A percentile compares a stretch with the other conserved stretches of the same genome.
Evolutionary conservation across 176 grass and related monocot species (phyloP).

Genomic region (Musa acuminata): DNA sequence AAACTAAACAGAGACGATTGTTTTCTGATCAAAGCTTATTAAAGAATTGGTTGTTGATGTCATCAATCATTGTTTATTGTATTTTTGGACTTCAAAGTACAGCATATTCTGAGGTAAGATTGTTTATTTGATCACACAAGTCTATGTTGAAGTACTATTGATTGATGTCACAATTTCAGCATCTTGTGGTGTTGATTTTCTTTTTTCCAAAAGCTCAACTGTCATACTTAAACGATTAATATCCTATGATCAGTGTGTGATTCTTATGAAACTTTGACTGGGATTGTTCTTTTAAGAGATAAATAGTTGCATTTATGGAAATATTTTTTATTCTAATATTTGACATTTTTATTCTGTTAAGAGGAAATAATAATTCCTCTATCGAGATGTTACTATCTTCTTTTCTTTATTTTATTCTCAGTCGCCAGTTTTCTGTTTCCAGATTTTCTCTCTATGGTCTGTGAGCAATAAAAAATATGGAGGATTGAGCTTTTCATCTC

Average conservation of each 20-base stretch:
- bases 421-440: background rate
- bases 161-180: background rate
- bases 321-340: too few relatives aligned
- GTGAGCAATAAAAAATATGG: background rate
- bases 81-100: constrained; percentile 11
- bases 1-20: background rate
- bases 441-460: constrained; percentile 17
- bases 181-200: background rate
- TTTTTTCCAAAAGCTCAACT: background rate
- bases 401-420: background rate
- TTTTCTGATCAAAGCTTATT: background rate
- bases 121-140: background rate
- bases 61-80: constrained; percentile 14
- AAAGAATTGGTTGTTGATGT: constrained; percentile 7
- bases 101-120: constrained; percentile 11
- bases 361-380: background rate
- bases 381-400: background rate
- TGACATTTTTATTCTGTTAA: too few relatives aligned
- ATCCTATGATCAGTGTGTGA: background rate
- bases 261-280: background rate
- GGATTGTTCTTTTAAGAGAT: background rate
- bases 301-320: background rate
- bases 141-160: background rate
- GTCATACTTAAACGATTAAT: background rate
- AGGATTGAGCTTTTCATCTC: constrained; percentile 9